Evolutionary conservation across 305 asterid genomes (phyloP), one percentile per base, ranked within the genome.

Genomic region (Striga hermonthica): DNA sequence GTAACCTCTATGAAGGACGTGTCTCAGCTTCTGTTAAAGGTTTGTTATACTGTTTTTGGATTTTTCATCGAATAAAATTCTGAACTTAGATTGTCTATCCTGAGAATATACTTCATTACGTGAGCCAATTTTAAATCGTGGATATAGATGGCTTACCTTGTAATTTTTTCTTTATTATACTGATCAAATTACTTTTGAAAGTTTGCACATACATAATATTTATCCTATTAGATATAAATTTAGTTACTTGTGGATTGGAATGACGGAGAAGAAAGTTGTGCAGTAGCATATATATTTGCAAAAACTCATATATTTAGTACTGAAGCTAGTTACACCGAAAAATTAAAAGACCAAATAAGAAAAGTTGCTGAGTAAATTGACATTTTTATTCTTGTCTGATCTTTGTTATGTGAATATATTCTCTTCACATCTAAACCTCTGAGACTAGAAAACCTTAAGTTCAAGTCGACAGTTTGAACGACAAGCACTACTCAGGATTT

Each of bases 1-100:
- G 97, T 88, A 40, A 80, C 86, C 47, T 85, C 95, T 43, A 94
- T 86, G 90, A 85, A 82, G 81, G 96, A 94, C 63, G 95, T 88
- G 36, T 86, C 84, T 12, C 89, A 90, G 75, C 96, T 94, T 75
- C 79, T 94, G 71, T 76, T 85, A 60, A 94, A 94, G 97, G 99
- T 94, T 65, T 62, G 79, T 65, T 69, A 35, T 57, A 8, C 57
- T 60, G 1, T 67, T 36, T 47, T 36, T 47, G 22, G 43, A 58
- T 43, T 55, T 49, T 16, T 65, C 75, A 60, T 55, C 62, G 7
- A 10, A 38, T 44, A 58, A 22, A 31, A 35, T 15, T 36, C 55
- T 64, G 58, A 60, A 50, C 11, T 50, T 67, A 44, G 48, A 45
- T 44, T 43, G 37, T 38, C 69, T 39, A 64, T 59, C 43, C 12